Conservation (phyloP, 768 basidiomycete genomes). For the Hortiboletus campestris region DNA sequence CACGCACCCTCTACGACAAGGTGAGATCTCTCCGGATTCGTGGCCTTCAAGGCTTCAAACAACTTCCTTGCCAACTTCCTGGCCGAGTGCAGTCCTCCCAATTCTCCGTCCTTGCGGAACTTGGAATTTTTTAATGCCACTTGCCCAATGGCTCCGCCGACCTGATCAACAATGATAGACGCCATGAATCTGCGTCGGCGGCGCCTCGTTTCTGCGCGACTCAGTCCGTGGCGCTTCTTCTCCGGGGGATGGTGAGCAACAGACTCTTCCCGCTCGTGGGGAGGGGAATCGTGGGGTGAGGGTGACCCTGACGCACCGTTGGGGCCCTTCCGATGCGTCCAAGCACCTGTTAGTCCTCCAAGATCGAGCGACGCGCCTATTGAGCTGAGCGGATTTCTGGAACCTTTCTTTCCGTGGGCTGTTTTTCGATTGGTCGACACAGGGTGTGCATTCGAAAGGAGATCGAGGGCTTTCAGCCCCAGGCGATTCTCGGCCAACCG, state of each 20-base stretch:
- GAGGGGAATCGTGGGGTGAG: not conserved
- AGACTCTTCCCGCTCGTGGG: constrained; percentile 15
- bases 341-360: constrained; percentile 14
- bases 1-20: constrained; percentile 63
- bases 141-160: constrained; percentile 62
- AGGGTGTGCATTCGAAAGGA: constrained; percentile 64
- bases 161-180: constrained; percentile 69
- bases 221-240: constrained; percentile 15
- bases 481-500: constrained; percentile 68
- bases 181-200: constrained; percentile 53
- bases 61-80: constrained; percentile 66
- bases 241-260: constrained; percentile 5
- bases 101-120: constrained; percentile 52
- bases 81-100: constrained; percentile 61
- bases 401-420: constrained; percentile 45
- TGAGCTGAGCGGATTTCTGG: constrained; percentile 39
- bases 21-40: constrained; percentile 56
- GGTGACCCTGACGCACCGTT: constrained; percentile 4
- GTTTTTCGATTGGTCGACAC: constrained; percentile 34
- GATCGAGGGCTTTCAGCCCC: constrained; percentile 68
- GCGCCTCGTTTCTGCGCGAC: constrained; percentile 36
- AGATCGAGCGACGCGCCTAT: constrained; percentile 39
- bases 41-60: constrained; percentile 59
- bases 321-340: constrained; percentile 17
- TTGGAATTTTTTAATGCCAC: constrained; percentile 67